A percentile compares a stretch with the other conserved stretches of the same genome.
These are phyloP conservation scores for Trifolium fragiferum DNA, from an alignment of 306 rosid species.

Conservation along the genomic window DNA sequence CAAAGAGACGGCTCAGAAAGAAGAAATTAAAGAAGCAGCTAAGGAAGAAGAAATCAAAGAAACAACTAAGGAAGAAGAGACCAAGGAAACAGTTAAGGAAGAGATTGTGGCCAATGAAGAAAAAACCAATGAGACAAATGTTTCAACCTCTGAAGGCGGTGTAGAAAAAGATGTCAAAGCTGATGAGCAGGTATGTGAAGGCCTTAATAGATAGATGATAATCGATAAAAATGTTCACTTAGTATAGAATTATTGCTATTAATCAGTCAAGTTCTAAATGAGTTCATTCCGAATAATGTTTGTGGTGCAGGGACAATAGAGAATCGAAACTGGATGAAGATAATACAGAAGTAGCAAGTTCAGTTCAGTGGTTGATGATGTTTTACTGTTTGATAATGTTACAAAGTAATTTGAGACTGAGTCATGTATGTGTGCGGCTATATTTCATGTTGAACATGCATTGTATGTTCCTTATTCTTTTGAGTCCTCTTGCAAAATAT, in stretches of 20 bases:
- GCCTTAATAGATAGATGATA: neutral
- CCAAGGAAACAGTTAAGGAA: slow-evolving; percentile 7
- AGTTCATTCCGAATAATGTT: neutral
- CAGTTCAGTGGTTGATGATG: neutral
- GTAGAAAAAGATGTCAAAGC: slow-evolving; percentile 39
- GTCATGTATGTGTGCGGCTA: neutral
- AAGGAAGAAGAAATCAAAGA: slow-evolving; percentile 26
- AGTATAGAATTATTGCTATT: neutral
- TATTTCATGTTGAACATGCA: neutral
- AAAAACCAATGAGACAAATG: slow-evolving; percentile 24
- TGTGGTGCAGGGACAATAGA: slow-evolving; percentile 39
- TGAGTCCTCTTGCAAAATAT: neutral
- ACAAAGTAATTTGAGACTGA: neutral
- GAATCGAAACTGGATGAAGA: slow-evolving; percentile 2
- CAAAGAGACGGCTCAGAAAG: neutral
- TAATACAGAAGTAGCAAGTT: neutral
- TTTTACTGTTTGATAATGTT: neutral
- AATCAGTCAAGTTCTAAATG: neutral
- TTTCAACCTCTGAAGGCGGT: slow-evolving; percentile 40
- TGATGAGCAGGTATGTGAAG: slow-evolving; percentile 41
- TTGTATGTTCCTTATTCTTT: neutral
- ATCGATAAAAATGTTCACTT: neutral
- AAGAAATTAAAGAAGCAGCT: neutral
- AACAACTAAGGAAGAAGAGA: slow-evolving; percentile 28
- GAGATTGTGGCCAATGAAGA: slow-evolving; percentile 37